phyloP scores from a whole-genome alignment of 1,284 basidiomycete genomes.

The Papiliotrema flavescens region DNA sequence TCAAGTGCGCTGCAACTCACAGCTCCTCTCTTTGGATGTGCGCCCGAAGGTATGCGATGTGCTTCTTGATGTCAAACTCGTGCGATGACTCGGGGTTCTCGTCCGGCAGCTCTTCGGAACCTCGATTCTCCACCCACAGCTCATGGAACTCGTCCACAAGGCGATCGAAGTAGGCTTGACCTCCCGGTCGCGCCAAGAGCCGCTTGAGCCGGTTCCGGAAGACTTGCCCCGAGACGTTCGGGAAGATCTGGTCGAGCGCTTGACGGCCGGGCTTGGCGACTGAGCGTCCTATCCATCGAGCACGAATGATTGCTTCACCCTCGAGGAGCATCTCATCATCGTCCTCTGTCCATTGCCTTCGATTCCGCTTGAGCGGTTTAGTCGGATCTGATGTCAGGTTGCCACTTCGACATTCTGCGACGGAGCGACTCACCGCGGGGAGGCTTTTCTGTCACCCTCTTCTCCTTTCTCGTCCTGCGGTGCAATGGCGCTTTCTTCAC shows the following conservation, averaged over 20 bases:
- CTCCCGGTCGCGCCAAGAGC: constrained; percentile 62
- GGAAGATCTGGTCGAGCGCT: constrained; percentile 63
- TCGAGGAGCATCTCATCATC: constrained; percentile 84
- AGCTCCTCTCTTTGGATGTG: constrained; percentile 78
- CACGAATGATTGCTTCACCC: constrained; percentile 73
- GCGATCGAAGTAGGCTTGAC: constrained; percentile 69
- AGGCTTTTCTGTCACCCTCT: neutral
- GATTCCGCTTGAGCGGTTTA: constrained; percentile 47
- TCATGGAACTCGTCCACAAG: constrained; percentile 77
- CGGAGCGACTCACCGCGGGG: neutral
- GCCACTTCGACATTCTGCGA: neutral
- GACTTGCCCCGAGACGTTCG: constrained; percentile 47
- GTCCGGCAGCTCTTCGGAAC: constrained; percentile 65
- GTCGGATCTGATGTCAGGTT: constrained; percentile 7
- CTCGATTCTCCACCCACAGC: constrained; percentile 68
- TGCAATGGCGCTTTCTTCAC: neutral
- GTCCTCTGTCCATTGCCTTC: constrained; percentile 77
- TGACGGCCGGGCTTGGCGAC: constrained; percentile 42
- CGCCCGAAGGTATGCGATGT: constrained; percentile 72
- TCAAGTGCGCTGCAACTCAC: constrained; percentile 54
- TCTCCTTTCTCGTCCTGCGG: neutral
- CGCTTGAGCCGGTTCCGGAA: constrained; percentile 43
- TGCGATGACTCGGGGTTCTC: constrained; percentile 62
- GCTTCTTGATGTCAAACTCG: constrained; percentile 70
- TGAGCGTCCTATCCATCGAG: constrained; percentile 57